Evolutionary conservation across 805 yeast species (phyloP).

Genomic region (Metschnikowia arizonensis): DNA sequence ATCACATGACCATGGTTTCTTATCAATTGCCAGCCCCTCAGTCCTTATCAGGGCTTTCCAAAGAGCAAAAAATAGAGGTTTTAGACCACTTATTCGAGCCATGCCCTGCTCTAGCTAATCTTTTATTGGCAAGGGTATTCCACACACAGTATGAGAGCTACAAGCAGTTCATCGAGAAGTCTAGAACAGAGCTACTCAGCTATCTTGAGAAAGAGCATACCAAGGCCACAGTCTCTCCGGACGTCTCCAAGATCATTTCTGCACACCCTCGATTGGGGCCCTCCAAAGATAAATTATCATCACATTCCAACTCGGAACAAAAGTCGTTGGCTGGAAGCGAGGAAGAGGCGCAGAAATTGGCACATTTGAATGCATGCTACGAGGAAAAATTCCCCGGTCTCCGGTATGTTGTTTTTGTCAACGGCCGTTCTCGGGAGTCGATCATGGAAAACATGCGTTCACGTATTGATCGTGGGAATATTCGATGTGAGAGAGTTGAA

Average conservation of each 20-base stretch:
- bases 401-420: slow-evolving; percentile 83
- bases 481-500: slow-evolving; percentile 51
- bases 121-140: slow-evolving; percentile 30
- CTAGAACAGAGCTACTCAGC: slow-evolving; percentile 35
- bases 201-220: slow-evolving; percentile 27
- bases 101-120: slow-evolving; percentile 43
- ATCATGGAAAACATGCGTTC: slow-evolving; percentile 49
- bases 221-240: slow-evolving; percentile 18
- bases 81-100: slow-evolving; percentile 64
- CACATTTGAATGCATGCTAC: slow-evolving; percentile 53
- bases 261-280: slow-evolving; percentile 92
- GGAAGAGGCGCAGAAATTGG: slow-evolving; percentile 48
- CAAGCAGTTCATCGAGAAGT: slow-evolving; percentile 41
- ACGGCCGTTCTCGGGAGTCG: slow-evolving; percentile 65
- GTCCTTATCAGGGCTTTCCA: slow-evolving; percentile 14
- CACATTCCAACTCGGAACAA: slow-evolving; percentile 71
- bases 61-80: slow-evolving; percentile 31
- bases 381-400: slow-evolving; percentile 64
- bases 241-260: slow-evolving; percentile 58
- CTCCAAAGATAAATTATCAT: slow-evolving; percentile 47
- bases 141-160: slow-evolving; percentile 20
- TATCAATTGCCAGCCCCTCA: slow-evolving; percentile 12
- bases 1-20: not conserved
- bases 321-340: slow-evolving; percentile 50
- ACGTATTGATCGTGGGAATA: slow-evolving; percentile 51